Evolutionary conservation across 2,329 filamentous ascomycete species (phyloP), one percentile per base, ranked within the genome.

Genomic region (Aureobasidium musti): DNA sequence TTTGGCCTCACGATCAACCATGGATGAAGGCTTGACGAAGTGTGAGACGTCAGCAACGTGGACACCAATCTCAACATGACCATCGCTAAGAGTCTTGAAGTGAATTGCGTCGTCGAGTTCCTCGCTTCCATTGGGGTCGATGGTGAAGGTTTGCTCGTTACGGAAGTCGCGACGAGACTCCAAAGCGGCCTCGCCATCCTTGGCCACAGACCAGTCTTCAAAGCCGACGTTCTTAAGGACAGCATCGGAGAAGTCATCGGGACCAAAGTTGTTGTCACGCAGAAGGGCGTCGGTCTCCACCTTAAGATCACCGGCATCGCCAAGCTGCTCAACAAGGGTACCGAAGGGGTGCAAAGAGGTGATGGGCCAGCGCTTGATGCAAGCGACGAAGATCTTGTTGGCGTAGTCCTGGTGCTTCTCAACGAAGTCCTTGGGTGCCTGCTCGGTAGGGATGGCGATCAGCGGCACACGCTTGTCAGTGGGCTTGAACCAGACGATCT

Each of bases 401-500:
- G 94, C 92, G 74, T 98, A 99, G 35, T 97, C 92, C 78, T 97
- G 92, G 78, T 99, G 95, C 79, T 95, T 97, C 82, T 99, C 95
- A 33, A 99, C 95, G 74, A 99, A 99, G 80, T 98, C 95, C 41
- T 92, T 90, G 23, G 95, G 95, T 10, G 95, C 95, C 80, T 99
- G 95, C 78, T 99, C 95, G 3, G 95, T 99, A 1, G 95, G 95
- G 70, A 99, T 99, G 64, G 95, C 95, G 78, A 99, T 99, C 71
- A 99, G 84, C 59, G 95, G 95, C 56, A 99, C 95, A 75, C 95
- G 92, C 86, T 99, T 98, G 81, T 99, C 95, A 1, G 95, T 99
- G 67, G 95, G 95, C 84, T 99, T 99, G 83, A 99, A 99, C 95
- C 95, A 99, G 49, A 99, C 95, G 80, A 99, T 99, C 87, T 99